A percentile compares a stretch with the other conserved stretches of the same genome.
These are phyloP conservation scores for Teratosphaeria nubilosa DNA, from an alignment of 2,329 filamentous ascomycete genomes.

Conservation along the genomic window DNA sequence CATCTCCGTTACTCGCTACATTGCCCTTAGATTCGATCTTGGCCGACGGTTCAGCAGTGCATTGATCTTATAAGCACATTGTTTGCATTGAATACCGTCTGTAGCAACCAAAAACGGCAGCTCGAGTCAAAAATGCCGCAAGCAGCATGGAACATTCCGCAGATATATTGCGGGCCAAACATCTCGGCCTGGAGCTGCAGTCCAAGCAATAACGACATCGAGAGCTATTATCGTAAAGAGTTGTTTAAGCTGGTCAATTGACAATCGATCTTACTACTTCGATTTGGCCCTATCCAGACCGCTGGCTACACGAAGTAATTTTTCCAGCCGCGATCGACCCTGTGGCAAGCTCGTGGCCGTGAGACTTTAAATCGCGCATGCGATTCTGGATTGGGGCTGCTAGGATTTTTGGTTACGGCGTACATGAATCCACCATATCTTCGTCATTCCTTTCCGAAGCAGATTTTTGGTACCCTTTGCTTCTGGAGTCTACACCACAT, in stretches of 20 bases:
- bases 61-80: not conserved
- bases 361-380: not conserved
- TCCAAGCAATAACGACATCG: not conserved
- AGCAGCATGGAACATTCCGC: not conserved
- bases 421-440: not conserved
- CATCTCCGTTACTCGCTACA: too few species aligned
- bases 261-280: not conserved
- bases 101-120: not conserved
- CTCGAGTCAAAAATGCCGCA: not conserved
- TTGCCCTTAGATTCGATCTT: too few species aligned
- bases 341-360: not conserved
- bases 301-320: not conserved
- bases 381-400: not conserved
- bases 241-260: not conserved
- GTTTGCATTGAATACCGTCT: not conserved
- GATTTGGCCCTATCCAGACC: not conserved
- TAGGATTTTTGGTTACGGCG: not conserved
- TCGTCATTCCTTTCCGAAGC: not conserved
- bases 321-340: not conserved
- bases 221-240: not conserved
- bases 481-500: not conserved
- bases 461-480: not conserved
- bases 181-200: not conserved
- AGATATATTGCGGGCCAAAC: too few species aligned
- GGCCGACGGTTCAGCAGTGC: too few species aligned